Evolutionary conservation across 2,329 filamentous ascomycete genomes (phyloP).

Genomic region (Cercospora zeina): DNA sequence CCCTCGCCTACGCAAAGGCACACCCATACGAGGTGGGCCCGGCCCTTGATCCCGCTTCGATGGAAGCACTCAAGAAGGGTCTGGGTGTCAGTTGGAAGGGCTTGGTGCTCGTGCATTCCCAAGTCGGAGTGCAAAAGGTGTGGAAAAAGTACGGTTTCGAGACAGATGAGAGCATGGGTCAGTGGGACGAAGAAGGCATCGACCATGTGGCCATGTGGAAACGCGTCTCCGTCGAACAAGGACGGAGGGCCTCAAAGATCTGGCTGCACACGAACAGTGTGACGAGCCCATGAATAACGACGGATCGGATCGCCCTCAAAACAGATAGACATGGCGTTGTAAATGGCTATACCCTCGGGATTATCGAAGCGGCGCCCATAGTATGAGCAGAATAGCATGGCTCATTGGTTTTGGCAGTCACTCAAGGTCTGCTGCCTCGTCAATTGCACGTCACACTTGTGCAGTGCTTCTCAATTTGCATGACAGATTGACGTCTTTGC

Average conservation of each 20-base stretch:
- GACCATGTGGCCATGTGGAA: slow-evolving; percentile 83
- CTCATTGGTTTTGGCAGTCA: not conserved
- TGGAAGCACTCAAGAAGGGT: slow-evolving; percentile 41
- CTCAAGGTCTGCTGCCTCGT: not conserved
- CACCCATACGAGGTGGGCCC: slow-evolving; percentile 55
- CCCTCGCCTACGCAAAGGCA: slow-evolving; percentile 65
- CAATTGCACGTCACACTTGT: no score
- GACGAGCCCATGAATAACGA: slow-evolving; percentile 16
- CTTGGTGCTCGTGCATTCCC: slow-evolving; percentile 76
- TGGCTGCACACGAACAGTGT: slow-evolving; percentile 24
- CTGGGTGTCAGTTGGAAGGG: slow-evolving; percentile 64
- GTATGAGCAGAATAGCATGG: not conserved
- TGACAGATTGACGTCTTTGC: no score
- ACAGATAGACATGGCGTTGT: not conserved
- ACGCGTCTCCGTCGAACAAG: slow-evolving; percentile 42
- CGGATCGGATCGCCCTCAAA: not conserved
- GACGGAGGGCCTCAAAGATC: slow-evolving; percentile 32
- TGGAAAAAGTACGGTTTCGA: slow-evolving; percentile 75
- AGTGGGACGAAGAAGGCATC: slow-evolving; percentile 82
- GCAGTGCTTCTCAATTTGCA: no score
- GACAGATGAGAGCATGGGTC: slow-evolving; percentile 70
- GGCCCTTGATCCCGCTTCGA: slow-evolving; percentile 36
- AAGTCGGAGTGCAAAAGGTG: slow-evolving; percentile 62
- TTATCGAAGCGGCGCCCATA: not conserved
- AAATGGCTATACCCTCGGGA: slow-evolving; percentile 7